Conservation (phyloP, 129 eudicot species). For the Kitagawia praeruptora region DNA sequence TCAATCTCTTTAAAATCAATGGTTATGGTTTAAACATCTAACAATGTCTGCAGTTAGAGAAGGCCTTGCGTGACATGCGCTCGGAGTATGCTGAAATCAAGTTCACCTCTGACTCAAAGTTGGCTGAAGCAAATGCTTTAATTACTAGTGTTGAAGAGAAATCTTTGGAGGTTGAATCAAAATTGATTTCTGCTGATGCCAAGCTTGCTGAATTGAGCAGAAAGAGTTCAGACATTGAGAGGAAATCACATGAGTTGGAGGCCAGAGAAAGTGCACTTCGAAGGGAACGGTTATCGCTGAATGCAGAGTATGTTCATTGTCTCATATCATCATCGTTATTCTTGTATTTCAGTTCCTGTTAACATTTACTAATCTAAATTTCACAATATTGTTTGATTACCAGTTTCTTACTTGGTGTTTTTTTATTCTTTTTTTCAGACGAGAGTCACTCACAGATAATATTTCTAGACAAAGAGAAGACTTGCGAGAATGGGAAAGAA, state of each 20-base stretch:
- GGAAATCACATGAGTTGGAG: constrained; percentile 60
- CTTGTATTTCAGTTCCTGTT: constrained; percentile 5
- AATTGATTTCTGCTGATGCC: constrained; percentile 84
- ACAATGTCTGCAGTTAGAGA: constrained; percentile 63
- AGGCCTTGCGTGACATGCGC: constrained; percentile 85
- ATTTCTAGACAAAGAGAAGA: constrained; percentile 77
- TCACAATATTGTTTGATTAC: not conserved
- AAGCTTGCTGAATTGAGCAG: constrained; percentile 94
- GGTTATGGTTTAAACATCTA: not conserved
- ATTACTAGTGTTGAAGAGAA: constrained; percentile 70
- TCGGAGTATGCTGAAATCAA: constrained; percentile 90
- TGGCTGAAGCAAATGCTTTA: constrained; percentile 85
- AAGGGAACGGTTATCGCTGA: constrained; percentile 71
- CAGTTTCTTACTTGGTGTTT: not conserved
- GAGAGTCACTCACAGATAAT: constrained; percentile 54
- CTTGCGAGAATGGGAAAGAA: constrained; percentile 85
- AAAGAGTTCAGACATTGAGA: constrained; percentile 78
- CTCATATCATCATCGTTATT: not conserved
- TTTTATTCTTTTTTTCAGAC: constrained; percentile 31
- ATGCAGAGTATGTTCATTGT: constrained; percentile 56
- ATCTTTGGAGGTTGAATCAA: constrained; percentile 84
- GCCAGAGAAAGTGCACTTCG: constrained; percentile 69
- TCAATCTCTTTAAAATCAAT: not conserved
- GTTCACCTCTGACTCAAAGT: constrained; percentile 81
- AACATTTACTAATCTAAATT: not conserved